Percentiles rank a stretch among this genome's conserved stretches.
Evolutionary conservation across 768 basidiomycete genomes (phyloP).

Genomic region (Russula olivacea): DNA sequence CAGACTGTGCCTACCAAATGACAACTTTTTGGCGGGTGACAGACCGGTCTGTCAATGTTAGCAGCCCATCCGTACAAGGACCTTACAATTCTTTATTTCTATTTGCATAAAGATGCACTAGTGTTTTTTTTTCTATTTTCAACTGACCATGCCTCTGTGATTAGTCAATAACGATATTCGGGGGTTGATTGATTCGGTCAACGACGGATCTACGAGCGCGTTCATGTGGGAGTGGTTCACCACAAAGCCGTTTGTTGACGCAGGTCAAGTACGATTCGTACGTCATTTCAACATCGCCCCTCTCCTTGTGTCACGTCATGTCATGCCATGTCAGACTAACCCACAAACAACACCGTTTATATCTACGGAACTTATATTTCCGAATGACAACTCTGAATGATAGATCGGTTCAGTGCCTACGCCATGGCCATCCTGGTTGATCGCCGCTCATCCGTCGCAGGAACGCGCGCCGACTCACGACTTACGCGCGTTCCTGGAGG

Average conservation of each 20-base stretch:
- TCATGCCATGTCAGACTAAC: neutral
- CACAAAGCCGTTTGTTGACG: conserved; percentile 73
- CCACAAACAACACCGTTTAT: neutral
- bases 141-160: neutral
- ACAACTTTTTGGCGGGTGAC: too few species aligned
- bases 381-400: neutral
- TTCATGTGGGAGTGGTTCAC: conserved; percentile 98
- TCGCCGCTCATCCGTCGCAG: conserved; percentile 72
- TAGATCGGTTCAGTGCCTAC: conserved; percentile 84
- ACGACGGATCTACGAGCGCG: conserved; percentile 79
- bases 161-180: conserved; percentile 77
- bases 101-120: too few species aligned
- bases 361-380: too few species aligned
- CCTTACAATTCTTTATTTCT: too few species aligned
- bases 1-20: too few species aligned
- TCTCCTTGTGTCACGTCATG: neutral
- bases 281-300: conserved; percentile 32
- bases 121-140: too few species aligned
- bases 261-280: conserved; percentile 78
- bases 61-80: too few species aligned
- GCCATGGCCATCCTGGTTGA: conserved; percentile 96
- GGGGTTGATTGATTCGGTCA: conserved; percentile 79
- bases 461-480: conserved; percentile 47
- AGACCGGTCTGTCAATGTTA: too few species aligned
- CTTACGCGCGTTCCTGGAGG: conserved; percentile 54